These are phyloP conservation scores for Filosporella fistucella DNA, from an alignment of 495 filamentous ascomycete genomes.

Conservation along the genomic window DNA sequence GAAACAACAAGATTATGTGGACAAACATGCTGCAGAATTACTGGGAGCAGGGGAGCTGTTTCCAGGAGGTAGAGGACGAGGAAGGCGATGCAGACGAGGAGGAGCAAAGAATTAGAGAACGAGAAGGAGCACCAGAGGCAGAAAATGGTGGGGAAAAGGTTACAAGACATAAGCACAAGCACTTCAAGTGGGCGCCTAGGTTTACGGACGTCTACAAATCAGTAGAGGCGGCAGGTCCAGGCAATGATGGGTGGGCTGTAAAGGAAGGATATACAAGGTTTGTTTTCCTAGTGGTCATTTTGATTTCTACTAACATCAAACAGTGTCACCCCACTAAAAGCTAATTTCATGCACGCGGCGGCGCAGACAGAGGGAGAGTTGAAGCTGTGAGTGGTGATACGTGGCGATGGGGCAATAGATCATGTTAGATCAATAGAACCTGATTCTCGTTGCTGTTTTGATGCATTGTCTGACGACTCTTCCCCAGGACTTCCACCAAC, in stretches of 20 bases:
- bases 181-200: constrained; percentile 91
- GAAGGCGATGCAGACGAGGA: constrained; percentile 55
- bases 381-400: constrained; percentile 73
- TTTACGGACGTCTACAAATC: constrained; percentile 82
- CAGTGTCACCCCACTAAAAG: constrained; percentile 86
- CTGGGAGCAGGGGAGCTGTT: constrained; percentile 80
- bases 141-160: constrained; percentile 24
- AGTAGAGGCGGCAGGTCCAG: constrained; percentile 72
- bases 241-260: constrained; percentile 94
- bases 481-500: constrained; percentile 13
- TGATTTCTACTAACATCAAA: background rate
- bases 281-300: constrained; percentile 22
- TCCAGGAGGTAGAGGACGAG: constrained; percentile 65
- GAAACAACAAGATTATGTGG: constrained; percentile 64
- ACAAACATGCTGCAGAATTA: constrained; percentile 84
- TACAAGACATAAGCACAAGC: constrained; percentile 59
- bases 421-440: constrained; percentile 24
- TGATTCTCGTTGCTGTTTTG: background rate
- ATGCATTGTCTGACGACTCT: constrained; percentile 18
- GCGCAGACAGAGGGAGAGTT: constrained; percentile 65
- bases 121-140: constrained; percentile 40
- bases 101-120: constrained; percentile 62
- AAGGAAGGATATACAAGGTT: constrained; percentile 86
- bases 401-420: constrained; percentile 25
- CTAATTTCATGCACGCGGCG: constrained; percentile 85